Percentiles rank a stretch among this genome's conserved stretches.
These are phyloP conservation scores for Trichoderma guizhouense DNA, from an alignment of 2,329 filamentous ascomycete species.

Conservation along the genomic window DNA sequence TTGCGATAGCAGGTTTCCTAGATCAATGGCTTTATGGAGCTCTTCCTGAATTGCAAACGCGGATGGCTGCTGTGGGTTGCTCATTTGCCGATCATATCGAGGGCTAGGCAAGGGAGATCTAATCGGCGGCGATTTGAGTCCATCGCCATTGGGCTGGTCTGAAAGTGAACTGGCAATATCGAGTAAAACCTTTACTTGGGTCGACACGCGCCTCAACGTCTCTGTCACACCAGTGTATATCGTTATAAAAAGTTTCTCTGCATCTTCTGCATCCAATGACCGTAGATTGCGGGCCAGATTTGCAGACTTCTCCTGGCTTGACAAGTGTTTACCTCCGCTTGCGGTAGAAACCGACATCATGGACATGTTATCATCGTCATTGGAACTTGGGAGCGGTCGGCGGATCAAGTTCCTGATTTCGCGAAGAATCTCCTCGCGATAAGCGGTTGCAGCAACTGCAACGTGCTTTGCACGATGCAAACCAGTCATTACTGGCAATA, in stretches of 20 bases:
- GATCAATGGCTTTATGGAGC: slow-evolving; percentile 70
- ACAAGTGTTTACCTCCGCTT: slow-evolving; percentile 62
- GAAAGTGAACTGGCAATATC: slow-evolving; percentile 81
- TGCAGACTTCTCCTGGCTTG: slow-evolving; percentile 84
- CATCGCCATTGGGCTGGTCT: slow-evolving; percentile 37
- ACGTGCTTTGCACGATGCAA: slow-evolving; percentile 80
- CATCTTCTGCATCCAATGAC: slow-evolving; percentile 76
- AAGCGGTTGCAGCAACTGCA: slow-evolving; percentile 74
- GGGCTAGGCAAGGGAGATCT: slow-evolving; percentile 55
- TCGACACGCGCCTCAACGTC: slow-evolving; percentile 76
- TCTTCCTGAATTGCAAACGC: slow-evolving; percentile 64
- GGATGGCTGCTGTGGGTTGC: slow-evolving; percentile 23
- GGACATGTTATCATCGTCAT: slow-evolving; percentile 89
- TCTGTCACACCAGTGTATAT: slow-evolving; percentile 89
- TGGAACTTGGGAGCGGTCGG: slow-evolving; percentile 83
- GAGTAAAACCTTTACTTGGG: slow-evolving; percentile 90
- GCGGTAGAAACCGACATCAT: slow-evolving; percentile 81
- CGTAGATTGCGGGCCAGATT: slow-evolving; percentile 85
- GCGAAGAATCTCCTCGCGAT: slow-evolving; percentile 76
- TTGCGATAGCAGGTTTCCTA: slow-evolving; percentile 74
- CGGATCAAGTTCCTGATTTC: slow-evolving; percentile 86
- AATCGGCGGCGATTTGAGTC: slow-evolving; percentile 46
- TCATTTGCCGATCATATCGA: slow-evolving; percentile 32
- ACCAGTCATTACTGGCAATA: slow-evolving; percentile 70
- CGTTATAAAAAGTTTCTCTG: slow-evolving; percentile 75